A percentile compares a stretch with the other conserved stretches of the same genome.
These are phyloP conservation scores for Zizania latifolia DNA, from an alignment of 176 grass and related monocot genomes.

Conservation along the genomic window DNA sequence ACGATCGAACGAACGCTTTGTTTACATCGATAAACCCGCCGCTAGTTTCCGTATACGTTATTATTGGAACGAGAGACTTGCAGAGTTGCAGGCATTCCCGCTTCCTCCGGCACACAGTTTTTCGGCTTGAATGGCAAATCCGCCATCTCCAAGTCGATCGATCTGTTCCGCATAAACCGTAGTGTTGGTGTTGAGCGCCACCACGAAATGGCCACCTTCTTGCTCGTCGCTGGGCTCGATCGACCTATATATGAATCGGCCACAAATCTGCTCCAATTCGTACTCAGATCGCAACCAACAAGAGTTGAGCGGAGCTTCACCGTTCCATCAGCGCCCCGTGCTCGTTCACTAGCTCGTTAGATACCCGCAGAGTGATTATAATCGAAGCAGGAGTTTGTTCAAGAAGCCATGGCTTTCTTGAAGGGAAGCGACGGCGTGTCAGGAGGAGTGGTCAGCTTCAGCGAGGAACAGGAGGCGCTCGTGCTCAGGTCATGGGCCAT, in stretches of 20 bases:
- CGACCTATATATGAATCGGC: constrained; percentile 18
- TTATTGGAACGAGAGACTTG: too few species aligned
- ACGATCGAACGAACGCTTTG: too few species aligned
- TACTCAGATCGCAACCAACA: not conserved
- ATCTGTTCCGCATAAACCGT: too few species aligned
- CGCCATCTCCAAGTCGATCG: too few species aligned
- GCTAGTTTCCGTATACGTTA: too few species aligned
- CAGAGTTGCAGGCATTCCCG: too few species aligned
- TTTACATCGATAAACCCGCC: too few species aligned
- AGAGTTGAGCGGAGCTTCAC: not conserved
- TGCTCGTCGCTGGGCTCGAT: not conserved
- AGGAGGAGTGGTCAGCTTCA: constrained; percentile 29
- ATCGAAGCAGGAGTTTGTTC: not conserved
- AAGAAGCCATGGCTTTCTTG: constrained; percentile 37
- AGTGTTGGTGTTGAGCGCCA: constrained; percentile 12
- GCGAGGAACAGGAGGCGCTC: constrained; percentile 80
- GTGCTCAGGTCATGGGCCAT: constrained; percentile 76
- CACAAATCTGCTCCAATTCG: not conserved
- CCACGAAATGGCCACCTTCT: not conserved
- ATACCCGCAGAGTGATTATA: not conserved
- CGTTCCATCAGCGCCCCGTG: not conserved
- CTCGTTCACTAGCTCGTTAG: not conserved
- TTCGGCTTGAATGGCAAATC: too few species aligned
- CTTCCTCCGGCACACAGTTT: too few species aligned
- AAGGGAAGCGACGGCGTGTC: constrained; percentile 9